These are phyloP conservation scores for Tinospora cordifolia DNA, from an alignment of 164 flowering plant species.

Conservation along the genomic window DNA sequence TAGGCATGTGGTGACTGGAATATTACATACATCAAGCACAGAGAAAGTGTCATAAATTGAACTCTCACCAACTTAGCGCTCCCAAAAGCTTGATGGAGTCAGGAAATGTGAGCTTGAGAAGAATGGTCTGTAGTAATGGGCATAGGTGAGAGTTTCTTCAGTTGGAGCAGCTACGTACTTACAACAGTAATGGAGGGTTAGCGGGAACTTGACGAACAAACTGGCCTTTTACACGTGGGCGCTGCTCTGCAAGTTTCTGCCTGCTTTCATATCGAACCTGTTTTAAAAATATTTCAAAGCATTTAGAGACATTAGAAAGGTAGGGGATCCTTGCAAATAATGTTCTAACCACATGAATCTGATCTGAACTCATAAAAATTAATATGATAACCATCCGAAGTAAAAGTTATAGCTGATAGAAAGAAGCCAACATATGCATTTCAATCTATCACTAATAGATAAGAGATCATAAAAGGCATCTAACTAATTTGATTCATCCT, in stretches of 20 bases:
- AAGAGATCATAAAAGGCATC: neutral
- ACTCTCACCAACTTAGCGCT: neutral
- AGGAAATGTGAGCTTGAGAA: neutral
- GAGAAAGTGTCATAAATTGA: neutral
- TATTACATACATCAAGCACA: neutral
- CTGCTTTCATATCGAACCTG: slow-evolving; percentile 94
- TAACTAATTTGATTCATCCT: neutral
- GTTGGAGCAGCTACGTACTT: neutral
- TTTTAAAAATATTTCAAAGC: neutral
- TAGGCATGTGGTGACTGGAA: neutral
- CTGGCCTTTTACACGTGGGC: slow-evolving; percentile 86
- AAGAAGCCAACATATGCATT: too few relatives aligned
- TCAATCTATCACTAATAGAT: too few relatives aligned
- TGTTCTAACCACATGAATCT: neutral
- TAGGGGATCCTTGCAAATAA: neutral
- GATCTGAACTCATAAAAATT: neutral
- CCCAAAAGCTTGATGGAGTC: neutral
- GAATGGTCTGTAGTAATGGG: too few relatives aligned
- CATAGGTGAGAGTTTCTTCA: neutral
- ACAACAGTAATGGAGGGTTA: neutral
- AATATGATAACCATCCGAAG: too few relatives aligned
- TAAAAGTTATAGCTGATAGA: too few relatives aligned
- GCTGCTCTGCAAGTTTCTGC: slow-evolving; percentile 79
- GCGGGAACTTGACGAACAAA: slow-evolving; percentile 58
- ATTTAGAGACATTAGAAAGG: neutral